Evolutionary conservation across 208 protist species (phyloP).

Genomic region (Angomonas ambiguus): DNA sequence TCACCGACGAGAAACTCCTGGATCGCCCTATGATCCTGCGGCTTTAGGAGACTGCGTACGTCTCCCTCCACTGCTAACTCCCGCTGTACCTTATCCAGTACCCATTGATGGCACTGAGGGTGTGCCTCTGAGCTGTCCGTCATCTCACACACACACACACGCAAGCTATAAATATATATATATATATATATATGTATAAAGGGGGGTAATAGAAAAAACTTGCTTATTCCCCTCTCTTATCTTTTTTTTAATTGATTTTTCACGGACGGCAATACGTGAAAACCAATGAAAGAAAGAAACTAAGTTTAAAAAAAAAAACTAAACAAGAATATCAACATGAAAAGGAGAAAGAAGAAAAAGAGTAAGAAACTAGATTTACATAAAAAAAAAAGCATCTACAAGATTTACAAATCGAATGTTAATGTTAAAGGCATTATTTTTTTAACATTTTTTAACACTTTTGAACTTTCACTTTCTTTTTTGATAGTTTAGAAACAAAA

Average conservation of each 20-base stretch:
- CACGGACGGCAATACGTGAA: conserved; percentile 33
- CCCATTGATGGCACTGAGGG: conserved; percentile 75
- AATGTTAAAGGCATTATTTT: neutral
- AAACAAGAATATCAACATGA: neutral
- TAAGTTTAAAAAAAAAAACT: conserved; percentile 12
- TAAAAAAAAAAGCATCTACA: neutral
- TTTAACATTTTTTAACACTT: neutral
- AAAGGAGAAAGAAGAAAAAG: neutral
- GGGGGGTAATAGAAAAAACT: neutral
- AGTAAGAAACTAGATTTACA: neutral
- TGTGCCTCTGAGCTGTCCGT: conserved; percentile 41
- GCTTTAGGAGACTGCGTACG: conserved; percentile 37
- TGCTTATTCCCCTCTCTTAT: conserved; percentile 8
- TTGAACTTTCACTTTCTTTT: neutral
- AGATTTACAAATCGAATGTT: neutral
- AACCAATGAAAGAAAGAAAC: conserved; percentile 15
- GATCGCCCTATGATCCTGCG: conserved; percentile 47
- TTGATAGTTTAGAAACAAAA: neutral
- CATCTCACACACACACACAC: neutral
- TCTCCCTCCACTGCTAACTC: conserved; percentile 51
- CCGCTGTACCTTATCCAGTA: conserved; percentile 55
- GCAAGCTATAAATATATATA: neutral
- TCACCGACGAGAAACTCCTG: conserved; percentile 86
- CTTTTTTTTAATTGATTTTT: conserved; percentile 9
- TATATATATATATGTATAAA: neutral